Evolutionary conservation across 1,139 yeast species (phyloP).

Genomic region (Suhomyces chickasaworum): DNA sequence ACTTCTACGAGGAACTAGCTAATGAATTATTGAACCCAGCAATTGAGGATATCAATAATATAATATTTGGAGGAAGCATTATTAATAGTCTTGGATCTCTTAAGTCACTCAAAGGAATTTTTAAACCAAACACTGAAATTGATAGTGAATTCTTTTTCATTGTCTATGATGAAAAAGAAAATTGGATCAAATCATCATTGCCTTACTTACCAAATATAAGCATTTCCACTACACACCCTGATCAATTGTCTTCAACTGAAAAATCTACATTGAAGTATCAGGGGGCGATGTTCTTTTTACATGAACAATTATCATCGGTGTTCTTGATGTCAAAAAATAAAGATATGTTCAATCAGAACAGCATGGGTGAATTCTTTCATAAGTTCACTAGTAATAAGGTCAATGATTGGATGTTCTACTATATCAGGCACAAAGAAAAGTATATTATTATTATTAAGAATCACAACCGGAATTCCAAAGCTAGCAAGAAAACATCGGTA

Average conservation of each 20-base stretch:
- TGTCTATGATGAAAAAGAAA: slow-evolving; percentile 31
- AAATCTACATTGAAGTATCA: slow-evolving; percentile 18
- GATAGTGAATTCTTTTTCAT: slow-evolving; percentile 45
- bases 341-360: slow-evolving; percentile 26
- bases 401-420: slow-evolving; percentile 51
- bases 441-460: slow-evolving; percentile 42
- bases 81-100: slow-evolving; percentile 37
- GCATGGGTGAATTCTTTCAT: slow-evolving; percentile 42
- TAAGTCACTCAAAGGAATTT: slow-evolving; percentile 26
- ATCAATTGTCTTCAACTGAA: slow-evolving; percentile 14
- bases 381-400: slow-evolving; percentile 42
- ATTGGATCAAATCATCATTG: slow-evolving; percentile 39
- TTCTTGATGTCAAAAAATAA: slow-evolving; percentile 30
- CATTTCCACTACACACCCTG: slow-evolving; percentile 9
- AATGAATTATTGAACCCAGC: slow-evolving; percentile 24
- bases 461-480: slow-evolving; percentile 28
- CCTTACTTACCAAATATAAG: slow-evolving; percentile 36
- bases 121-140: slow-evolving; percentile 19
- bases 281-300: slow-evolving; percentile 41
- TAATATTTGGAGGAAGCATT: slow-evolving; percentile 21
- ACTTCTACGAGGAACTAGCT: slow-evolving; percentile 28
- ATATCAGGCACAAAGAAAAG: slow-evolving; percentile 33
- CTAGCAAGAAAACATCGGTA: slow-evolving; percentile 6
- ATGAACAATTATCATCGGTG: slow-evolving; percentile 41
- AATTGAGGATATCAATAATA: slow-evolving; percentile 27